Base-by-base conservation (phyloP, 2,329 filamentous ascomycete species). In the Ophiognomonia clavigignenti-juglandacearum region DNA sequence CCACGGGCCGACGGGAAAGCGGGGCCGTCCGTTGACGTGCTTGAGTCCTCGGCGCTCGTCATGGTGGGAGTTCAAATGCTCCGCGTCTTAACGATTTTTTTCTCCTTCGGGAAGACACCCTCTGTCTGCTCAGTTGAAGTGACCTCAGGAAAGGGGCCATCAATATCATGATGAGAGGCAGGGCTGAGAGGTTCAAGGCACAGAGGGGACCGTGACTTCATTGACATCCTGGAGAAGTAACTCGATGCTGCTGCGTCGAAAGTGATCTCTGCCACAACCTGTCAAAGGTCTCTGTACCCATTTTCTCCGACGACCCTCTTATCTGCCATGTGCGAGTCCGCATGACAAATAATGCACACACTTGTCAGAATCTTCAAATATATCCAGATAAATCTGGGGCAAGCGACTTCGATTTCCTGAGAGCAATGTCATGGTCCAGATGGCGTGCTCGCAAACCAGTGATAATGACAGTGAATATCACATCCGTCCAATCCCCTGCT, bases 371-470 rank as follows among this genome's bases (percentile, higher is more conserved):
- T n/a, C n/a, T n/a, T n/a, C n/a, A n/a, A n/a, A n/a, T n/a, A n/a
- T n/a, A n/a, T n/a, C n/a, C n/a, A n/a, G n/a, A 37, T 32, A 31
- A 38, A 36, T 46, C 22, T 35, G 34, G 19, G 26, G 19, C 10
- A 19, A 10, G 19, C 27, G 36, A n/a, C 35, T 13, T 32, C 18
- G 34, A 43, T 19, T n/a, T 36, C 24, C 26, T 22, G 11, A 41
- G 11, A 18, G 23, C 26, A 38, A 34, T 23, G 39, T 35, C 29
- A 37, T 35, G 34, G 38, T 40, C 45, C 49, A 44, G 41, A 51
- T 51, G 45, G 49, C 49, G 49, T 51, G 49, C 49, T 51, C 31
- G 38, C 45, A 39, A 32, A 23, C 38, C 19, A 43, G 45, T 23
- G 29, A 39, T 45, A 27, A 39, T 24, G 48, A 29, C 42, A n/a